Evolutionary conservation across 108 stramenopile genomes (phyloP), one percentile per base, ranked within the genome.

Genomic region (Cylindrotheca closterium): DNA sequence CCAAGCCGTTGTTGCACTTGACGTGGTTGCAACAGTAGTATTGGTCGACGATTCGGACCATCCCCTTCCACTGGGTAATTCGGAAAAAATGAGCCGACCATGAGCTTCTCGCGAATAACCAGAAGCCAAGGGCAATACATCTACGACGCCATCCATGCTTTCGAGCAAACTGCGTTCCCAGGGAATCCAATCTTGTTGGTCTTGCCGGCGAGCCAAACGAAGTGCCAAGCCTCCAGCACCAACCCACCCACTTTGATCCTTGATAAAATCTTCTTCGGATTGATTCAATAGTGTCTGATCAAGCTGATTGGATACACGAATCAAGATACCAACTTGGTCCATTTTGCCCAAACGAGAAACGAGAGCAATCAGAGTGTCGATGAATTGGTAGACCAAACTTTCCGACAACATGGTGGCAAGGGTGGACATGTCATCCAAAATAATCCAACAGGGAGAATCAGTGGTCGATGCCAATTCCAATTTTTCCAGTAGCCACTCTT

Each of bases 91-190:
- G 2, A 93, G 53, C 31, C 92, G 74, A 10, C 92, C 92, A 71
- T 88, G 86, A 19, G 84, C 85, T 53, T 93, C 88, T 56, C 86
- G 63, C 2, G 88, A 76, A 62, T 79, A 88, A 37, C 92, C 92
- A 62, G 84, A 85, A 27, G 78, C 63, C 37, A 93, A 69, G 7
- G 92, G 88, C 48, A 82, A 51, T 0, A 93, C 85, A 73, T 93
- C 92, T n/a, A 93, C 84, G 21, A 93, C 73, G 4, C 73, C 80
- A 78, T 93, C 88, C 27, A 81, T 85, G 30, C 78, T 32, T 67
- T 88, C 87, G 21, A 75, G 73, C 62, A 89, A 64, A 48, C 60
- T 65, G 28, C 81, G 59, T 67, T 85, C 83, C 78, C 87, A 83
- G 25, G 79, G 72, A 23, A 68, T 45, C 34, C 58, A 17, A 50